phyloP scores from a whole-genome alignment of 352 stramenopile species.

The Globisporangium viniferum region DNA sequence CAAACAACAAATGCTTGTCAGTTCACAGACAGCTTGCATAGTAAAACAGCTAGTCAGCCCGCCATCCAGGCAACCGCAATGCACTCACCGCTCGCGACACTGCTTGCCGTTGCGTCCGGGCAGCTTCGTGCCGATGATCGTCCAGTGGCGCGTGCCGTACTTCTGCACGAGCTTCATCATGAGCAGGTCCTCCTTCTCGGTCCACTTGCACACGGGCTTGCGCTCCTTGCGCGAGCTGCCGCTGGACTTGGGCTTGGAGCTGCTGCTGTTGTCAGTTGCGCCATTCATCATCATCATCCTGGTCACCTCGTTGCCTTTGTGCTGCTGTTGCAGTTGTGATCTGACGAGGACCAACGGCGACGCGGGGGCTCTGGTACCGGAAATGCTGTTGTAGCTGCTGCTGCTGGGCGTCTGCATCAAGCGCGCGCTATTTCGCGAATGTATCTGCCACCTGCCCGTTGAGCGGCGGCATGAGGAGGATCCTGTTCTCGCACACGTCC shows the following conservation, averaged over 20 bases:
- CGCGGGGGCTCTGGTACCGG: neutral
- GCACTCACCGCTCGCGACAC: constrained; percentile 88
- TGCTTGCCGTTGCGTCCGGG: constrained; percentile 93
- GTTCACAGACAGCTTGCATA: neutral
- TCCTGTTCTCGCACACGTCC: constrained; percentile 8
- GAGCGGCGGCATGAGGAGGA: constrained; percentile 13
- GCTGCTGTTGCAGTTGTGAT: neutral
- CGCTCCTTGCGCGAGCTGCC: constrained; percentile 45
- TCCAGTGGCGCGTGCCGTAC: constrained; percentile 96
- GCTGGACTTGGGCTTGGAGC: neutral
- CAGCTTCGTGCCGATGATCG: constrained; percentile 95
- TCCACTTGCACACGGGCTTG: constrained; percentile 85
- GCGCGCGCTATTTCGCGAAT: constrained; percentile 13
- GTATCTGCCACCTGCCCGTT: constrained; percentile 25
- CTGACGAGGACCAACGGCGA: neutral
- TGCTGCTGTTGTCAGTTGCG: neutral
- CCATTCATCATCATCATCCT: neutral
- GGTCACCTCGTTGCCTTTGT: neutral
- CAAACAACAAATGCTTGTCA: constrained; percentile 6
- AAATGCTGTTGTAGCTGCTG: neutral
- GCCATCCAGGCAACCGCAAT: neutral
- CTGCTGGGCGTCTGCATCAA: constrained; percentile 2
- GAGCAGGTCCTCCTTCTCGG: constrained; percentile 85
- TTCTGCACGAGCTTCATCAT: constrained; percentile 88
- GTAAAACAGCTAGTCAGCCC: neutral